These are phyloP conservation scores for Ricinus communis DNA, from an alignment of 345 rosid species.

Conservation along the genomic window DNA sequence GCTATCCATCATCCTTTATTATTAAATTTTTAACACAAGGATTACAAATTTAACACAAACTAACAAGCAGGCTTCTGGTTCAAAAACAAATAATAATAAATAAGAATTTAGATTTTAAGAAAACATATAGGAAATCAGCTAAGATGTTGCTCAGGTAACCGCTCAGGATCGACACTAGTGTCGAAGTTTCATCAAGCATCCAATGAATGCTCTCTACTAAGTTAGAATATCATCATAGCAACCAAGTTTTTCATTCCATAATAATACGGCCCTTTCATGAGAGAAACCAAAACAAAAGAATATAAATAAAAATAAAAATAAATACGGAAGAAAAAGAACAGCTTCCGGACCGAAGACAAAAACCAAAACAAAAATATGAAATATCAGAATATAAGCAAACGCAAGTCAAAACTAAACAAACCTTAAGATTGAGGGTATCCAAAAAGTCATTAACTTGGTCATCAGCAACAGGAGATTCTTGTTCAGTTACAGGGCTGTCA, in stretches of 20 bases:
- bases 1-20: too few species aligned
- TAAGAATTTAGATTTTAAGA: not conserved
- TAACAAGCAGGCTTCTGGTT: not conserved
- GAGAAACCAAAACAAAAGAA: too few species aligned
- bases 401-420: constrained; percentile 16
- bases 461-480: constrained; percentile 34
- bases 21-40: too few species aligned
- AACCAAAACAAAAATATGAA: too few species aligned
- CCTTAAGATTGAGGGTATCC: constrained; percentile 59
- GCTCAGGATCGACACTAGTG: constrained; percentile 52
- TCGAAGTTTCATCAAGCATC: constrained; percentile 42
- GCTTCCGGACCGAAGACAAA: too few species aligned
- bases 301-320: too few species aligned
- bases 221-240: constrained; percentile 48
- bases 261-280: too few species aligned
- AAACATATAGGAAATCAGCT: not conserved
- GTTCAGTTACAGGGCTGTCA: constrained; percentile 29
- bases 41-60: too few species aligned
- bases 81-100: not conserved
- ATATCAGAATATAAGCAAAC: too few species aligned
- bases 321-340: too few species aligned
- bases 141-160: constrained; percentile 60
- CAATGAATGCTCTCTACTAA: constrained; percentile 29
- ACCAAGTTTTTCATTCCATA: too few species aligned
- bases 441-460: constrained; percentile 44